Conservation (phyloP, 768 basidiomycete species). For the Mycena alexandri region DNA sequence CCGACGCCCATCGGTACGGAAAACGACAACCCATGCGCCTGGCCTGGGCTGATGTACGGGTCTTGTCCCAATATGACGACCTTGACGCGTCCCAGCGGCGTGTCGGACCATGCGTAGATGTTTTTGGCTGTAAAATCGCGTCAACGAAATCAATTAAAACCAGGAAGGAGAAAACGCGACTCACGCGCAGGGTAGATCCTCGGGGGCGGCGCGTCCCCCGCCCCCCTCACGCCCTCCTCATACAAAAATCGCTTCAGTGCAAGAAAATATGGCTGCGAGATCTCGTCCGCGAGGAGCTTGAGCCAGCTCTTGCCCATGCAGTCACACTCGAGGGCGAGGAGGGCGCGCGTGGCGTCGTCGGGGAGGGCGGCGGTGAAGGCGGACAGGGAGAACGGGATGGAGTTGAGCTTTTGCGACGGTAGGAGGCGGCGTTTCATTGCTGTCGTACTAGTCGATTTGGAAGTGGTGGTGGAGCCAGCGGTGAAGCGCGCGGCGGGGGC, state of each 20-base stretch:
- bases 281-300: slow-evolving; percentile 78
- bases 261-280: slow-evolving; percentile 83
- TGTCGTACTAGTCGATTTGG: not conserved
- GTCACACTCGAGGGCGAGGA: slow-evolving; percentile 78
- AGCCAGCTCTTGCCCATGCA: slow-evolving; percentile 75
- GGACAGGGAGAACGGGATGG: slow-evolving; percentile 75
- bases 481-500: slow-evolving; percentile 26
- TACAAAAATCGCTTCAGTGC: slow-evolving; percentile 77
- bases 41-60: slow-evolving; percentile 84
- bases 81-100: slow-evolving; percentile 85
- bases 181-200: slow-evolving; percentile 85
- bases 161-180: too few relatives aligned
- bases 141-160: too few relatives aligned
- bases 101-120: slow-evolving; percentile 93
- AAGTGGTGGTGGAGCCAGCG: slow-evolving; percentile 5
- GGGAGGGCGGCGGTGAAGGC: slow-evolving; percentile 66
- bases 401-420: slow-evolving; percentile 58
- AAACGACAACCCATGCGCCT: slow-evolving; percentile 92
- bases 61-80: slow-evolving; percentile 94
- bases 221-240: slow-evolving; percentile 70
- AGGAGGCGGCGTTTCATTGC: not conserved
- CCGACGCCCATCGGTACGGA: slow-evolving; percentile 85
- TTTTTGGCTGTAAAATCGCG: slow-evolving; percentile 64
- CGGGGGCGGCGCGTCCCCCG: slow-evolving; percentile 57
- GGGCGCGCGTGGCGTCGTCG: slow-evolving; percentile 62